These are phyloP conservation scores for Nakaseomyces glabratus DNA, from an alignment of 1,139 yeast genomes.

Conservation along the genomic window DNA sequence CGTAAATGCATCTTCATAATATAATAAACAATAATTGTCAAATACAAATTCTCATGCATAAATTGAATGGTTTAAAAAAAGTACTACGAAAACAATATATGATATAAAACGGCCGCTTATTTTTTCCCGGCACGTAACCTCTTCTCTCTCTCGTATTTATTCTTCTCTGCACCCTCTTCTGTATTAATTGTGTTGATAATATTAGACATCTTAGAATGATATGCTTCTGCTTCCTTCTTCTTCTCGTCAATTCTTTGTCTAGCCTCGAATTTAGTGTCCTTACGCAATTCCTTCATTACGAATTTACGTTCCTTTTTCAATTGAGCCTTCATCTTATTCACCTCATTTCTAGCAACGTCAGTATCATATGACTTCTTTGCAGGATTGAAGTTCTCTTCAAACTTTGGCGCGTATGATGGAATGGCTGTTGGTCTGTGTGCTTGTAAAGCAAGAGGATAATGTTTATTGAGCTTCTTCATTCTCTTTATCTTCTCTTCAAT, in stretches of 20 bases:
- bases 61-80: too few relatives aligned
- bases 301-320: constrained; percentile 87
- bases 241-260: constrained; percentile 75
- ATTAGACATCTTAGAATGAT: constrained; percentile 82
- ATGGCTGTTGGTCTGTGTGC: constrained; percentile 80
- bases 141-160: constrained; percentile 81
- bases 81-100: too few relatives aligned
- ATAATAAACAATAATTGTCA: too few relatives aligned
- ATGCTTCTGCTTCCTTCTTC: constrained; percentile 64
- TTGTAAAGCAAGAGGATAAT: constrained; percentile 75
- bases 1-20: too few relatives aligned
- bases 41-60: too few relatives aligned
- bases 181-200: constrained; percentile 81
- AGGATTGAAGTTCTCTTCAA: constrained; percentile 92
- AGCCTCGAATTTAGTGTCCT: constrained; percentile 78
- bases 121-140: constrained; percentile 48
- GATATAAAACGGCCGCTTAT: too few relatives aligned
- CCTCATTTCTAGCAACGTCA: constrained; percentile 71
- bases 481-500: constrained; percentile 40
- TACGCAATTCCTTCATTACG: constrained; percentile 81
- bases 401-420: constrained; percentile 80
- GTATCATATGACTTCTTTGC: constrained; percentile 88
- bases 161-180: constrained; percentile 90
- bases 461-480: constrained; percentile 44
- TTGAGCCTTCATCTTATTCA: constrained; percentile 72